Percentiles rank a stretch among this genome's conserved stretches.
phyloP scores from a whole-genome alignment of 2,329 filamentous ascomycete genomes.

The Talaromyces rugulosus region DNA sequence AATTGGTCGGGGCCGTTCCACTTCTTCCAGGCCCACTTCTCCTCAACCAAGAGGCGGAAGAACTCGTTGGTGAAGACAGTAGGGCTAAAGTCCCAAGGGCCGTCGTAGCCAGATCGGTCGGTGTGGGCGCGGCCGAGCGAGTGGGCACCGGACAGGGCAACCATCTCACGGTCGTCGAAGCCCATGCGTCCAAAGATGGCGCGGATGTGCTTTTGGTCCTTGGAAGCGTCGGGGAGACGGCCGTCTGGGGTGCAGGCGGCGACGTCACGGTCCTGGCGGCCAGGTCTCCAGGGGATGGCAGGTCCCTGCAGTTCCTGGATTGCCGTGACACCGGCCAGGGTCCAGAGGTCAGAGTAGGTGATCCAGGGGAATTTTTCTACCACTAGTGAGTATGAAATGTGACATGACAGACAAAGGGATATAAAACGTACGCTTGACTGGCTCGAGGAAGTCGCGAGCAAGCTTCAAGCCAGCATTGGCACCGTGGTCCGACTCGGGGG shows the following conservation, averaged over 20 bases:
- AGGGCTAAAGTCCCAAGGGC: slow-evolving; percentile 89
- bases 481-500: slow-evolving; percentile 81
- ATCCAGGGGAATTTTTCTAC: slow-evolving; percentile 87
- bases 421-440: slow-evolving; percentile 66
- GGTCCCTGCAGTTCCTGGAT: slow-evolving; percentile 96
- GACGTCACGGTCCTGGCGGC: slow-evolving; percentile 74
- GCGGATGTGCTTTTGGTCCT: slow-evolving; percentile 78
- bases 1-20: slow-evolving; percentile 91
- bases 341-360: slow-evolving; percentile 94
- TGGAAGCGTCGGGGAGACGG: slow-evolving; percentile 75
- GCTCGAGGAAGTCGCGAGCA: slow-evolving; percentile 89
- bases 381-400: slow-evolving; percentile 5
- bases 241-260: slow-evolving; percentile 89
- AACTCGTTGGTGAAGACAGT: slow-evolving; percentile 93
- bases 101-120: slow-evolving; percentile 80
- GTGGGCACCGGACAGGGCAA: slow-evolving; percentile 81
- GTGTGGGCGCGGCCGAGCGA: slow-evolving; percentile 85
- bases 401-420: not conserved
- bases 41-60: slow-evolving; percentile 78
- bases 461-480: slow-evolving; percentile 86
- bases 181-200: slow-evolving; percentile 96
- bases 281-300: slow-evolving; percentile 80
- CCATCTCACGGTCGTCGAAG: slow-evolving; percentile 95
- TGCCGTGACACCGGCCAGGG: slow-evolving; percentile 75
- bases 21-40: slow-evolving; percentile 91